Base-by-base conservation (phyloP, 2,329 filamentous ascomycete species). In the Trichoderma hamatum region DNA sequence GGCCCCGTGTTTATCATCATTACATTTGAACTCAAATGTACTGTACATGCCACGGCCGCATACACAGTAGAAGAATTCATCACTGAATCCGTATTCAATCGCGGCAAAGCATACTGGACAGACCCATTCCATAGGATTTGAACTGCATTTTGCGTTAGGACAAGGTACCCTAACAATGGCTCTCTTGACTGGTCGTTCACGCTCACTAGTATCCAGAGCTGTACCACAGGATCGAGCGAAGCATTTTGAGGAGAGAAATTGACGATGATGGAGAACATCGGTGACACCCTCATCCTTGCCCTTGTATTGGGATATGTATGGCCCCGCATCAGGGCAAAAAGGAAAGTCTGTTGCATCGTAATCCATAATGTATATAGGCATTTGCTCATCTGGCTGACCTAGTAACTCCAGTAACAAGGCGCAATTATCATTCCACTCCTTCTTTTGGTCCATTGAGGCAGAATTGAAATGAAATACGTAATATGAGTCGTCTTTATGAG, bases 21-120 rank as follows among this genome's bases (percentile, higher is more conserved):
- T 78, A 67, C 79, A 82, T 28, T 73, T 76, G 68, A 81, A 81
- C 3, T 69, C 67, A 67, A 72, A 80, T 1, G 70, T n/a, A 3
- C 67, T 32, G 54, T 73, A 79, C 6, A 51, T 28, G 7, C 69
- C 73, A 5, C 76, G 72, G 0, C 80, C 80, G 62, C 80, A 82
- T 19, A 78, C 76, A 55, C 80, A 82, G 70, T 81, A 81, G 13
- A 82, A 55, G 30, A 72, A 75, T 2, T 74, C 36, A 14, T 72
- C 70, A 1, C 36, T 26, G 14, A 49, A 43, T 1, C 60, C 54
- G 5, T 55, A 73, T 55, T 72, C 70, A 13, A 72, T 51, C 16
- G 21, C 26, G 9, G 32, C 7, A 1, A 67, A 24, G 39, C 71
- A 51, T 2, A n/a, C 7, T 13, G 7, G 14, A 3, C 73, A 74